Conservation (phyloP, 495 filamentous ascomycete species). For the Trichoderma virens region DNA sequence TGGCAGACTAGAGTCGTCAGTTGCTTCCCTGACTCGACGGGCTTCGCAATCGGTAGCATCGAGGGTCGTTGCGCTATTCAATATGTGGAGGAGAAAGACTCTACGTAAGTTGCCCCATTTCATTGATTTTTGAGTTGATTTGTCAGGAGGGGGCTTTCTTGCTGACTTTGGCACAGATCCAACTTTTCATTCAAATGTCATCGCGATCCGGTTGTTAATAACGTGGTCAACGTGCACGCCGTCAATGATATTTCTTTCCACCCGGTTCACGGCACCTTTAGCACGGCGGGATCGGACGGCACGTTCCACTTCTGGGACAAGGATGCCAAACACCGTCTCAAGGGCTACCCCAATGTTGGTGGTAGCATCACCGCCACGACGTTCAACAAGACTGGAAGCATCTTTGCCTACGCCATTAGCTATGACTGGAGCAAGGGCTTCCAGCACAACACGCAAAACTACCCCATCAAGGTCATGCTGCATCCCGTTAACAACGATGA, state of each 20-base stretch:
- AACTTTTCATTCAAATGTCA: conserved; percentile 98
- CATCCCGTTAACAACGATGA: conserved; percentile 78
- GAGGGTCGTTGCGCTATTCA: conserved; percentile 89
- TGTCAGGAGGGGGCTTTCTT: no score
- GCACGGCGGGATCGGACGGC: conserved; percentile 84
- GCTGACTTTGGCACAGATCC: conserved; percentile 41
- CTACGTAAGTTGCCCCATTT: conserved; percentile 38
- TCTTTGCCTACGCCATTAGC: conserved; percentile 88
- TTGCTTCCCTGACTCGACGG: conserved; percentile 80
- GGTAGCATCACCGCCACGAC: conserved; percentile 74
- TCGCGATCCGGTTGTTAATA: conserved; percentile 56
- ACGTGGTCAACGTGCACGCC: conserved; percentile 72
- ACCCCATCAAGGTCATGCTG: conserved; percentile 83
- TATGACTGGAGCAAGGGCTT: conserved; percentile 98
- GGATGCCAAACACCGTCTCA: conserved; percentile 83
- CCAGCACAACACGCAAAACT: conserved; percentile 59
- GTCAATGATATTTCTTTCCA: conserved; percentile 95
- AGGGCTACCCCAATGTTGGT: conserved; percentile 82
- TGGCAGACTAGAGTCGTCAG: conserved; percentile 91
- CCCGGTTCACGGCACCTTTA: conserved; percentile 79
- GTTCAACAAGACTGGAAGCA: conserved; percentile 73
- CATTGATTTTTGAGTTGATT: no score
- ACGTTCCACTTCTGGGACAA: conserved; percentile 96
- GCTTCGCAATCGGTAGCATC: conserved; percentile 84
- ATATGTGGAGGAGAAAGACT: conserved; percentile 84